Percentiles rank a stretch among this genome's conserved stretches.
phyloP scores from a whole-genome alignment of 2,329 filamentous ascomycete species.

The Geoglossum cookeanum region DNA sequence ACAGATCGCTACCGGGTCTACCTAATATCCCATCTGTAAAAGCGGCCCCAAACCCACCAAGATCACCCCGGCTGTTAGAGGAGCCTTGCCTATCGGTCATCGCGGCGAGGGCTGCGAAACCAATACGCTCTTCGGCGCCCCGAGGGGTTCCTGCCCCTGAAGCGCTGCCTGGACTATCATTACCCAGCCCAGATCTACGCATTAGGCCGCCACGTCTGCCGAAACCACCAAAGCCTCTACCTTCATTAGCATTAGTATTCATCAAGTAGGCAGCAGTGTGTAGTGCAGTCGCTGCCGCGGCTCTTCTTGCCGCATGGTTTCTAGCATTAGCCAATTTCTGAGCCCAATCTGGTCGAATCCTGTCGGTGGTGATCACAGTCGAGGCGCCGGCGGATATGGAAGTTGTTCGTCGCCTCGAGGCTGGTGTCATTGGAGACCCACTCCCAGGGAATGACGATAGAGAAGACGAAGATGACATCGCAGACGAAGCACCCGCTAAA shows the following conservation, averaged over 20 bases:
- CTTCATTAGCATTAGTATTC: constrained; percentile 27
- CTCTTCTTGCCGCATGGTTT: constrained; percentile 65
- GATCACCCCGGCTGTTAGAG: constrained; percentile 9
- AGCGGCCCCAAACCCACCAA: neutral
- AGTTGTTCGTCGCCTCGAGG: constrained; percentile 35
- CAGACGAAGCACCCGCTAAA: constrained; percentile 38
- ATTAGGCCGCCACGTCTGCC: constrained; percentile 33
- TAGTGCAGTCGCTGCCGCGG: constrained; percentile 80
- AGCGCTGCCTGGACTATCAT: constrained; percentile 20
- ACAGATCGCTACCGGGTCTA: neutral
- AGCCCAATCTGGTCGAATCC: constrained; percentile 83
- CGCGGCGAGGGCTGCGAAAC: constrained; percentile 16
- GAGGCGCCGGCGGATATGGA: constrained; percentile 68
- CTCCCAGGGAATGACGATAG: constrained; percentile 40
- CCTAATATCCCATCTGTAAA: neutral
- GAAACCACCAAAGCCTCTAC: constrained; percentile 35
- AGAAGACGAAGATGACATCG: constrained; percentile 76
- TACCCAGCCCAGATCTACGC: constrained; percentile 18
- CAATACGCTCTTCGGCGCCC: constrained; percentile 2
- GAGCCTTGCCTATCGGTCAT: constrained; percentile 11
- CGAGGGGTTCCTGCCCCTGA: constrained; percentile 1
- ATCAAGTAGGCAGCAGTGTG: constrained; percentile 92
- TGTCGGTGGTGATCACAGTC: constrained; percentile 80
- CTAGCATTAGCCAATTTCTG: constrained; percentile 72
- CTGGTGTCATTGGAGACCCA: constrained; percentile 10